Percentiles rank a stretch among this genome's conserved stretches.
phyloP scores from a whole-genome alignment of 2,329 filamentous ascomycete genomes.

The Colletotrichum zoysiae region DNA sequence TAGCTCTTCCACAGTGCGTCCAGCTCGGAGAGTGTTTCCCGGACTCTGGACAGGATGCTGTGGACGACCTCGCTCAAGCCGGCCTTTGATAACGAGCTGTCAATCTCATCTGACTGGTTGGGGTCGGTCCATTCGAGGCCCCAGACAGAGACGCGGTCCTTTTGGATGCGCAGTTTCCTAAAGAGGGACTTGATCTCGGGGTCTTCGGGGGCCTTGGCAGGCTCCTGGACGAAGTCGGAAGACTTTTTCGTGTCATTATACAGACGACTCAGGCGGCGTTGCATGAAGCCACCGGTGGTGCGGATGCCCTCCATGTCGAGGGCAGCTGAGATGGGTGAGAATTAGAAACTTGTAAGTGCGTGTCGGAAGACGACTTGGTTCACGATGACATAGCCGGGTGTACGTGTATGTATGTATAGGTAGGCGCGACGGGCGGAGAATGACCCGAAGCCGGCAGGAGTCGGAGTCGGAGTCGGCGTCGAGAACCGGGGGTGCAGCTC shows the following conservation, averaged over 20 bases:
- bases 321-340: neutral
- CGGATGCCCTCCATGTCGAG: conserved; percentile 63
- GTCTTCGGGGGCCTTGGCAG: conserved; percentile 71
- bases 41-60: conserved; percentile 84
- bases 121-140: conserved; percentile 85
- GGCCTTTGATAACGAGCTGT: conserved; percentile 77
- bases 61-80: conserved; percentile 82
- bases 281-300: conserved; percentile 66
- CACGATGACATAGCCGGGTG: conserved; percentile 24
- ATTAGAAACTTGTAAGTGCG: conserved; percentile 2
- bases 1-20: conserved; percentile 78
- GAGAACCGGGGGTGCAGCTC: conserved; percentile 27
- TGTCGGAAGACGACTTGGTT: neutral
- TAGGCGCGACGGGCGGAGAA: neutral
- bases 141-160: conserved; percentile 83
- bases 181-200: conserved; percentile 80
- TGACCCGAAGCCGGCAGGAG: conserved; percentile 12
- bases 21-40: conserved; percentile 82
- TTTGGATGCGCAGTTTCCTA: conserved; percentile 83
- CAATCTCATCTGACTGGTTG: conserved; percentile 75
- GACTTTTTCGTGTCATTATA: conserved; percentile 87
- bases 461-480: conserved; percentile 25
- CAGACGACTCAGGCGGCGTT: conserved; percentile 75
- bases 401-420: neutral
- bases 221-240: conserved; percentile 77